Base-by-base conservation (phyloP, 2,329 filamentous ascomycete species). In the Teratosphaeria destructans region DNA sequence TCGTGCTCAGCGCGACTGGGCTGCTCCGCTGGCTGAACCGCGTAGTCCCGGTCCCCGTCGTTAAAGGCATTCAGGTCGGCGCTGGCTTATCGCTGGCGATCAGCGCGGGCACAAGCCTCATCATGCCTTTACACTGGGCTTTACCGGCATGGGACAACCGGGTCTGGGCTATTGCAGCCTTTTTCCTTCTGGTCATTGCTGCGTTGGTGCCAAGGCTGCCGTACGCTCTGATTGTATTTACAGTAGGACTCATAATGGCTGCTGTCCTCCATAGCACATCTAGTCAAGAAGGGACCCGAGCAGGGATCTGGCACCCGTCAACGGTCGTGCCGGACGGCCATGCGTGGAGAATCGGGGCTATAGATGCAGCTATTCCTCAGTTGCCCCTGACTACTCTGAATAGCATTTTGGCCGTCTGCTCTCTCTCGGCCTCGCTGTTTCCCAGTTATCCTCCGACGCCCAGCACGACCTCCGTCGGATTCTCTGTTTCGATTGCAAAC, bases 11-110 rank as follows among this genome's bases (percentile, higher is more conserved):
- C 68, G 71, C 85, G 4, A 95, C 90, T 0, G 90, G 93, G 0
- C 75, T 94, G n/a, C 78, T 96, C 35, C 81, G 80, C 60, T 87
- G 85, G 80, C 85, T 90, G 57, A 86, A 88, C 8, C 76, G 79
- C n/a, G 79, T 85, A 14, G 87, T 95, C 8, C 93, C 93, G 0
- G 83, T 92, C 14, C 89, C 92, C 0, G 88, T 97, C 0, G 86
- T 97, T 57, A 96, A 95, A 71, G 93, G 93, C 34, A 96, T 97
- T 65, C 94, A 97, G 74, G 84, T 96, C 55, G 93, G 93, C 43
- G 93, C 93, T 4, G 93, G 93, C 1, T 78, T 97, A 55, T 90
- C 88, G 16, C 81, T 97, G 16, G 82, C 91, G 58, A 81, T 95
- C 60, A 88, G 89, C 12, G 89, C 90, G 7, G 90, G 89, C 3